Percentiles rank a stretch among this genome's conserved stretches.
phyloP scores from a whole-genome alignment of 148 eudicot species.

The Cornus suecica region DNA sequence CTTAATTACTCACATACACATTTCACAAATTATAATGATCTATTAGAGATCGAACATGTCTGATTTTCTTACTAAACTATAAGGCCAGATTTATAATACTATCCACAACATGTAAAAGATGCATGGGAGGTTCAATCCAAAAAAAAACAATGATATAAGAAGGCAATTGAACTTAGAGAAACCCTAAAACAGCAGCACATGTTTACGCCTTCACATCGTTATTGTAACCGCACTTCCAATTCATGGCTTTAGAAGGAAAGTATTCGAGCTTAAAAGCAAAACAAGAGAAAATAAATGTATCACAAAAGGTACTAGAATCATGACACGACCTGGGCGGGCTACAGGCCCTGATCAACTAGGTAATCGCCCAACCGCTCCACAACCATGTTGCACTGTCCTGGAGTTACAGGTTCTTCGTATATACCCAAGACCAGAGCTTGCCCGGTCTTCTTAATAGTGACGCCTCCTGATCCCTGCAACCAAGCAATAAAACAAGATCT shows the following conservation, averaged over 20 bases:
- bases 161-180: background rate
- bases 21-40: too few species aligned
- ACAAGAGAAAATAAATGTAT: background rate
- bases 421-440: constrained; percentile 52
- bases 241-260: background rate
- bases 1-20: too few species aligned
- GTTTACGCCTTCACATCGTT: constrained; percentile 3
- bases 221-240: background rate
- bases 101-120: too few species aligned
- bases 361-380: constrained; percentile 63
- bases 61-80: too few species aligned
- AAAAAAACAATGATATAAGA: background rate
- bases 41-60: too few species aligned
- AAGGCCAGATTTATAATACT: too few species aligned
- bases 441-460: constrained; percentile 52
- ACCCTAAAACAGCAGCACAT: background rate
- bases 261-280: background rate
- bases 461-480: constrained; percentile 50
- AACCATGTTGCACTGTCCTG: constrained; percentile 69
- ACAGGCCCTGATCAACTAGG: constrained; percentile 57
- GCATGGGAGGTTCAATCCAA: background rate
- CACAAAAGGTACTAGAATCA: background rate
- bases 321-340: constrained; percentile 14
- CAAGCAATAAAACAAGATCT: background rate
- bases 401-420: constrained; percentile 59